A percentile compares a stretch with the other conserved stretches of the same genome.
phyloP scores from a whole-genome alignment of 192 early-diverging fungal genomes.

The Allomyces macrogynus region DNA sequence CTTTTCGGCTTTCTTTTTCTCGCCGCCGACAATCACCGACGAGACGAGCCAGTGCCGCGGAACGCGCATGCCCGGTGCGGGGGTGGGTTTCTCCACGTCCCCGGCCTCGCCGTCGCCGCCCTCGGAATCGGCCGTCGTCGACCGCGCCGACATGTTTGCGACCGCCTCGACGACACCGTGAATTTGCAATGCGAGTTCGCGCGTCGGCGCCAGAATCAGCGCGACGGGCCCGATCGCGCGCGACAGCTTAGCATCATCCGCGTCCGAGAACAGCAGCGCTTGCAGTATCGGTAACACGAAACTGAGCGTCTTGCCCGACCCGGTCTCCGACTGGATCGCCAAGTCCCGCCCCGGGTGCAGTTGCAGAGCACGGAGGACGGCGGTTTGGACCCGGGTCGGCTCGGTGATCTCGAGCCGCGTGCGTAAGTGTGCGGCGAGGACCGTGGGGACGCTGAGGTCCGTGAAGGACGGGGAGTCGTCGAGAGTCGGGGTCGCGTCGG shows the following conservation, averaged over 20 bases:
- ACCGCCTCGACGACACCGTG: slow-evolving; percentile 17
- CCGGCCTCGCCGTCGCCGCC: neutral
- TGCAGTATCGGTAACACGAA: slow-evolving; percentile 51
- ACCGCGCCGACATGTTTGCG: neutral
- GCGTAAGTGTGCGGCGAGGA: neutral
- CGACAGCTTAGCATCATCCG: neutral
- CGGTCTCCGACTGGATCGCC: slow-evolving; percentile 71
- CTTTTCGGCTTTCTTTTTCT: slow-evolving; percentile 63
- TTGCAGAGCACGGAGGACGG: neutral
- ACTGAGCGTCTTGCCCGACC: slow-evolving; percentile 86
- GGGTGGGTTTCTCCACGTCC: neutral
- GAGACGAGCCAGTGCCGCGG: slow-evolving; percentile 61
- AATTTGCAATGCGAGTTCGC: slow-evolving; percentile 57
- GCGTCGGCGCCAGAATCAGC: slow-evolving; percentile 53
- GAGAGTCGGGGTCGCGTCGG: neutral
- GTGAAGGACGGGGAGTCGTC: neutral
- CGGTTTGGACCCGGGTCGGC: neutral
- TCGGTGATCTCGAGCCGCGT: neutral
- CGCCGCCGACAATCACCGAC: slow-evolving; percentile 62
- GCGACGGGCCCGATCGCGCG: slow-evolving; percentile 19
- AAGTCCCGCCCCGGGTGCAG: slow-evolving; percentile 72
- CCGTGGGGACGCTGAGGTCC: neutral
- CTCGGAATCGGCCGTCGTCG: neutral
- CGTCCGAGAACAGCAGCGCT: neutral
- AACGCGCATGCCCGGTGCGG: neutral